Percentiles rank a stretch among this genome's conserved stretches.
These are phyloP conservation scores for Trypanosoma melophagium DNA, from an alignment of 208 protist genomes.

Conservation along the genomic window DNA sequence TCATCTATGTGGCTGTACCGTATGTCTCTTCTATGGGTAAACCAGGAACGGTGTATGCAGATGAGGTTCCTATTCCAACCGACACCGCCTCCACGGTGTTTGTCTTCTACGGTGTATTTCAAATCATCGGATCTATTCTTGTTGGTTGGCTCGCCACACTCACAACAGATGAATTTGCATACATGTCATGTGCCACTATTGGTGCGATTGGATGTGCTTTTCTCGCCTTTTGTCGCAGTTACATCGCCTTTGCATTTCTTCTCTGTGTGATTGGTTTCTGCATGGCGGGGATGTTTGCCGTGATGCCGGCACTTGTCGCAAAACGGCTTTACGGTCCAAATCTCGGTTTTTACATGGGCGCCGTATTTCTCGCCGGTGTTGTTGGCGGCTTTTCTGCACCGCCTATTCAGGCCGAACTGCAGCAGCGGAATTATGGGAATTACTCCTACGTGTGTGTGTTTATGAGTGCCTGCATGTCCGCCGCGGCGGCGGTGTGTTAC, in stretches of 20 bases:
- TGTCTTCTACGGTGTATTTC: constrained; percentile 77
- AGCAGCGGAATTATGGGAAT: constrained; percentile 62
- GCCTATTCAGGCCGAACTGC: constrained; percentile 69
- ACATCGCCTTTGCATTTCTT: constrained; percentile 60
- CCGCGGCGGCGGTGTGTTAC: constrained; percentile 66
- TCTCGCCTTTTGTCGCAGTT: constrained; percentile 65
- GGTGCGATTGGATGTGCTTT: constrained; percentile 43
- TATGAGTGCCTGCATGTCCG: constrained; percentile 64
- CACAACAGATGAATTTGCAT: constrained; percentile 62
- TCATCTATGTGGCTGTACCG: constrained; percentile 73
- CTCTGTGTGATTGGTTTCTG: constrained; percentile 72
- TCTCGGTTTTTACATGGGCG: constrained; percentile 76
- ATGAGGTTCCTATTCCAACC: constrained; percentile 42
- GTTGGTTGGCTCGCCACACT: constrained; percentile 57
- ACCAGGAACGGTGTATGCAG: constrained; percentile 63
- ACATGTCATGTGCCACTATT: constrained; percentile 48
- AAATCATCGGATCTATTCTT: constrained; percentile 69
- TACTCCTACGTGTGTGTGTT: constrained; percentile 79
- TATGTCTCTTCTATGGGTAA: constrained; percentile 82
- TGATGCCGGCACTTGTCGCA: constrained; percentile 77
- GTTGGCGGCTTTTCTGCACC: constrained; percentile 76
- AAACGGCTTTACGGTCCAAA: constrained; percentile 74
- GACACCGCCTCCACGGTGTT: constrained; percentile 68
- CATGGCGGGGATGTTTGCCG: constrained; percentile 79
- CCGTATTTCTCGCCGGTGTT: constrained; percentile 66